phyloP scores from a whole-genome alignment of 495 filamentous ascomycete genomes.

The Penicillium ochrochloron region DNA sequence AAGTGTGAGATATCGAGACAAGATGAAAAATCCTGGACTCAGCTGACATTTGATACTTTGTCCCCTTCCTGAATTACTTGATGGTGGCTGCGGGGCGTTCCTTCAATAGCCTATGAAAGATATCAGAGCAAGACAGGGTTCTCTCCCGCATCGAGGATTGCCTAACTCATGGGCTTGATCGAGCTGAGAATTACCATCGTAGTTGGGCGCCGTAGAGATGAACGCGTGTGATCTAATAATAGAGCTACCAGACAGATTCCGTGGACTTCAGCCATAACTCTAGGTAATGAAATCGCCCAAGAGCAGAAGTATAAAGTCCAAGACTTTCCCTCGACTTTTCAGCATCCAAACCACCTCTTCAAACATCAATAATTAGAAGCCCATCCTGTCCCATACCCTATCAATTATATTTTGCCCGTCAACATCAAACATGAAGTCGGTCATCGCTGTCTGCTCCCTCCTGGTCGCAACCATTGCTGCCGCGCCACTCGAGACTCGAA shows the following conservation, averaged over 20 bases:
- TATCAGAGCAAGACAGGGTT: neutral
- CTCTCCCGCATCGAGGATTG: neutral
- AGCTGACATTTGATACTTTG: neutral
- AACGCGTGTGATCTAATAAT: neutral
- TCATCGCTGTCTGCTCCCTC: conserved; percentile 19
- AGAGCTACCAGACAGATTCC: neutral
- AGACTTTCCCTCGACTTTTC: neutral
- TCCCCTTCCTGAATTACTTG: neutral
- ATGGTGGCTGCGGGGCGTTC: neutral
- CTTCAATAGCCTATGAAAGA: neutral
- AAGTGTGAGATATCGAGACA: neutral
- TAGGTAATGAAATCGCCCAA: neutral
- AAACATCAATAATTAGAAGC: neutral
- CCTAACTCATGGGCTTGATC: neutral
- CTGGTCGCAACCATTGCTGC: conserved; percentile 24
- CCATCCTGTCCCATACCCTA: neutral
- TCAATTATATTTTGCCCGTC: neutral
- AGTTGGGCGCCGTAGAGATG: neutral
- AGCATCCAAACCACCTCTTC: neutral
- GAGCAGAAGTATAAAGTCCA: neutral
- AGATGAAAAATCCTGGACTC: neutral
- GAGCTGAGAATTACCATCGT: neutral
- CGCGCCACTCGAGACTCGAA: conserved; percentile 22
- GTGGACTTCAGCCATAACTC: no score
- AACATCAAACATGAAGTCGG: conserved; percentile 32